phyloP scores from a whole-genome alignment of 768 basidiomycete species.

The Dioszegia aurantiaca region DNA sequence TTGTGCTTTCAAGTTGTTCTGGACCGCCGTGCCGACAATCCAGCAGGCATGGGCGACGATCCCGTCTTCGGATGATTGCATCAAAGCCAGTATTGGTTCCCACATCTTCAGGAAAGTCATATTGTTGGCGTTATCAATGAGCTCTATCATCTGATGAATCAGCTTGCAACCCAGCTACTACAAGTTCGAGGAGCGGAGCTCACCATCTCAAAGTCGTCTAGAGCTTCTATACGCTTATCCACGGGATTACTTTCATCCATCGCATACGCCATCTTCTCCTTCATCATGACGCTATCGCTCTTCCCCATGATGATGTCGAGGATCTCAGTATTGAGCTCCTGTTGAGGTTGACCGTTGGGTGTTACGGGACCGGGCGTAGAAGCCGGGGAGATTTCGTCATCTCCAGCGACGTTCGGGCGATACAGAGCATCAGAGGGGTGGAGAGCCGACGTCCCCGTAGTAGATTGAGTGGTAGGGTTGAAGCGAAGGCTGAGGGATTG shows the following conservation, averaged over 20 bases:
- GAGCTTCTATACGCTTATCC: slow-evolving; percentile 48
- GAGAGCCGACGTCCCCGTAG: slow-evolving; percentile 27
- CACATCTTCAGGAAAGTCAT: slow-evolving; percentile 51
- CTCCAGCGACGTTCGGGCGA: not conserved
- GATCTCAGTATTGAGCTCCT: slow-evolving; percentile 45
- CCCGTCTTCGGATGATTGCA: slow-evolving; percentile 37
- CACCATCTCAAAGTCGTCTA: slow-evolving; percentile 54
- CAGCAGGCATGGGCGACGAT: slow-evolving; percentile 48
- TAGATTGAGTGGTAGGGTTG: slow-evolving; percentile 25
- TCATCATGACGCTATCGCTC: slow-evolving; percentile 50
- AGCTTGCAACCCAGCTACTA: too few relatives aligned
- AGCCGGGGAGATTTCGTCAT: slow-evolving; percentile 23
- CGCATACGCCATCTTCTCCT: slow-evolving; percentile 51
- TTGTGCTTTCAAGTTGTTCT: slow-evolving; percentile 54
- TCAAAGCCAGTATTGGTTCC: slow-evolving; percentile 45
- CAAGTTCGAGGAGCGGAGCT: slow-evolving; percentile 12
- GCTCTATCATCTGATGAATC: slow-evolving; percentile 48
- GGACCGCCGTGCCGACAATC: slow-evolving; percentile 52
- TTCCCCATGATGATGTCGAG: slow-evolving; percentile 53
- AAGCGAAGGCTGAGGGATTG: slow-evolving; percentile 30
- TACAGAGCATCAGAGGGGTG: slow-evolving; percentile 36
- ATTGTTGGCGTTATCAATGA: slow-evolving; percentile 53
- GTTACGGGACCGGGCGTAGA: slow-evolving; percentile 30
- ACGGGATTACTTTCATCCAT: slow-evolving; percentile 39
- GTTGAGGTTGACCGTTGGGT: slow-evolving; percentile 22